Conservation (phyloP, 768 basidiomycete genomes). For the Lyophyllum atratum region DNA sequence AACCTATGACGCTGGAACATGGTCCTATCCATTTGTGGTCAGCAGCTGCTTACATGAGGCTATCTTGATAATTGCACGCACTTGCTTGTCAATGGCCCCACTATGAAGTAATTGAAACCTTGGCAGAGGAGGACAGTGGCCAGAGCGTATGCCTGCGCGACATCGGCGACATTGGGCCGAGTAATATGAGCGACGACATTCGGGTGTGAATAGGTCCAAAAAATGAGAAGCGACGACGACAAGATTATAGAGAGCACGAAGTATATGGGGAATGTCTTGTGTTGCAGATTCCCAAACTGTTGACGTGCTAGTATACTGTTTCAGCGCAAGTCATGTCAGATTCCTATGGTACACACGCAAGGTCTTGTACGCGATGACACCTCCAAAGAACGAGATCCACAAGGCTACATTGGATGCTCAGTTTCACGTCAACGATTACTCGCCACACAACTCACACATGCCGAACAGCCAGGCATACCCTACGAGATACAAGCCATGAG, state of each 20-base stretch:
- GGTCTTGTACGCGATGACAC: conserved; percentile 60
- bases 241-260: conserved; percentile 62
- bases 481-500: conserved; percentile 49
- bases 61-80: conserved; percentile 27
- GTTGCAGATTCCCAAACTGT: conserved; percentile 74
- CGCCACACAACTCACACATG: conserved; percentile 54
- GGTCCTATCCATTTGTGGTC: conserved; percentile 42
- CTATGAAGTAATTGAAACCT: conserved; percentile 62
- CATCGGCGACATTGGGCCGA: conserved; percentile 55
- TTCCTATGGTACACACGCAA: conserved; percentile 47
- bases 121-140: conserved; percentile 48
- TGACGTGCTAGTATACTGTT: conserved; percentile 52
- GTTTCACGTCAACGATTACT: neutral
- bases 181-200: conserved; percentile 49
- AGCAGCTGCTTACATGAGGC: neutral
- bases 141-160: conserved; percentile 65
- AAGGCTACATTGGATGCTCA: conserved; percentile 34
- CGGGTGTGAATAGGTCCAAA: conserved; percentile 62
- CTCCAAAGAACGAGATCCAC: conserved; percentile 74
- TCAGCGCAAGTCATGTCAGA: neutral
- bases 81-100: conserved; percentile 77
- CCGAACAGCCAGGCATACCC: conserved; percentile 68
- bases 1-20: conserved; percentile 74
- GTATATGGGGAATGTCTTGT: conserved; percentile 74
- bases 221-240: conserved; percentile 53